A percentile compares a stretch with the other conserved stretches of the same genome.
These are phyloP conservation scores for Ascochyta koolunga DNA, from an alignment of 2,329 filamentous ascomycete genomes.

Conservation along the genomic window DNA sequence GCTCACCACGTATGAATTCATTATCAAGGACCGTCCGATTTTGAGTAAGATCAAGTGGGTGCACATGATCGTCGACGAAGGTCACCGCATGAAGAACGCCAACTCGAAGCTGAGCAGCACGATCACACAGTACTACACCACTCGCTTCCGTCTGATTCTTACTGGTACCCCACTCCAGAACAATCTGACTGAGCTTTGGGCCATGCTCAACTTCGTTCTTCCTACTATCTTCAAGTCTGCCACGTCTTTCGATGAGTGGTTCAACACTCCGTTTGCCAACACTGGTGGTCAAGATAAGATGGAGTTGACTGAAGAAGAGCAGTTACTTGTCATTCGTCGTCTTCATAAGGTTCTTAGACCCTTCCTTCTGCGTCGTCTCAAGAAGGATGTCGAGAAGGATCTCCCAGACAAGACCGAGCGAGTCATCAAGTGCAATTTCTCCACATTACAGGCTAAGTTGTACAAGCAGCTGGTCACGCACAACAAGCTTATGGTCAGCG, in stretches of 20 bases:
- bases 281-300: constrained; percentile 98
- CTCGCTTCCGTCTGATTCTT: constrained; percentile 92
- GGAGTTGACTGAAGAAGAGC: constrained; percentile 99
- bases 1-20: constrained; percentile 97
- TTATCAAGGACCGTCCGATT: constrained; percentile 96
- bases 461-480: constrained; percentile 98
- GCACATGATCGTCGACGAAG: constrained; percentile 99
- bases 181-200: constrained; percentile 95
- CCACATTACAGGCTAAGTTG: constrained; percentile 86
- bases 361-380: constrained; percentile 96
- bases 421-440: constrained; percentile 99
- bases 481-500: constrained; percentile 92
- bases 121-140: constrained; percentile 92
- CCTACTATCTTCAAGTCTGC: constrained; percentile 99
- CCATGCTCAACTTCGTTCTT: constrained; percentile 96
- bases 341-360: constrained; percentile 96
- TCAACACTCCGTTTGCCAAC: constrained; percentile 99
- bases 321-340: constrained; percentile 95
- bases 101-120: constrained; percentile 95
- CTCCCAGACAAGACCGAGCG: constrained; percentile 98
- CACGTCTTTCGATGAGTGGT: constrained; percentile 99
- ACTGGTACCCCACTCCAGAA: constrained; percentile 98
- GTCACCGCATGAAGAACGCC: constrained; percentile 99
- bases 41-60: constrained; percentile 99
- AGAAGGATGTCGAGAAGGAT: constrained; percentile 99